A percentile compares a stretch with the other conserved stretches of the same genome.
Conservation (phyloP, 768 basidiomycete genomes). For the Dioszegia aurantiaca region DNA sequence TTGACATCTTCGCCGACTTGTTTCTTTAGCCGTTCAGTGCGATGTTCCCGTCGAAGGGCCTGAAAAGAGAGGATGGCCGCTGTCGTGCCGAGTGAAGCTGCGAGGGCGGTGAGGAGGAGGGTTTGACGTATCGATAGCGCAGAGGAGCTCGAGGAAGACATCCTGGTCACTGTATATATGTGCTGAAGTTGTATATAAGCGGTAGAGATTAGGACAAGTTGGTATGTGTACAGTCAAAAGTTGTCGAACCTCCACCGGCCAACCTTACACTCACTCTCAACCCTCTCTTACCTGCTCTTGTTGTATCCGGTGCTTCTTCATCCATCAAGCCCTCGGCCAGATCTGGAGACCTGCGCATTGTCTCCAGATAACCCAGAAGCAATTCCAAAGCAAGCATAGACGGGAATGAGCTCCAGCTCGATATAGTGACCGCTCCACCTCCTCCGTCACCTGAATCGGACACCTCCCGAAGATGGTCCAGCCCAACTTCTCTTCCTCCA, state of each 20-base stretch:
- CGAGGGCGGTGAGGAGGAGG: conserved; percentile 44
- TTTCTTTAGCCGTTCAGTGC: conserved; percentile 47
- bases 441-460: neutral
- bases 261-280: no score
- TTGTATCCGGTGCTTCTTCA: no score
- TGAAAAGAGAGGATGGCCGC: conserved; percentile 50
- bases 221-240: neutral
- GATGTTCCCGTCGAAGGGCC: conserved; percentile 45
- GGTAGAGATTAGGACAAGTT: no score
- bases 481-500: conserved; percentile 37
- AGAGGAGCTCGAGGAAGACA: conserved; percentile 7
- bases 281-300: no score
- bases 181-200: no score
- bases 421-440: neutral
- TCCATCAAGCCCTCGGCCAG: no score
- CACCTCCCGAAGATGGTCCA: conserved; percentile 32
- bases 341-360: no score
- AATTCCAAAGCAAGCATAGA: no score
- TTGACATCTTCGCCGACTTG: conserved; percentile 48
- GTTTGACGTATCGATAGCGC: conserved; percentile 32
- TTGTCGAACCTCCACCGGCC: conserved; percentile 2
- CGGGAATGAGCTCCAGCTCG: neutral
- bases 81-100: conserved; percentile 42
- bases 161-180: neutral
- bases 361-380: no score